These are phyloP conservation scores for Phytopythium chamaehyphon DNA, from an alignment of 352 stramenopile species.

Conservation along the genomic window DNA sequence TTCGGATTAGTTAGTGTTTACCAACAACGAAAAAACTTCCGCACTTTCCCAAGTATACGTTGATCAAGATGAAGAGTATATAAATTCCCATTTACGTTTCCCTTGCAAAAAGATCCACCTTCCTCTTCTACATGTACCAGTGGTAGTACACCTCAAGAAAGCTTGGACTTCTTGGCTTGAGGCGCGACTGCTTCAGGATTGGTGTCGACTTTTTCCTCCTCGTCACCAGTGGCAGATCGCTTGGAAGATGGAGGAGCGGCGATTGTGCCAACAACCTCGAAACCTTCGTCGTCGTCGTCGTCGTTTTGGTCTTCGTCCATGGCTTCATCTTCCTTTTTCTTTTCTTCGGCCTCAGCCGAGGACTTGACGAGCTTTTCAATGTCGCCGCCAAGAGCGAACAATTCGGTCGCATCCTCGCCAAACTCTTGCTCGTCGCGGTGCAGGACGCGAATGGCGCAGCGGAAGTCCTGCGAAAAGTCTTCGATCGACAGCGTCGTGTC, in stretches of 20 bases:
- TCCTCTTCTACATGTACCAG: no score
- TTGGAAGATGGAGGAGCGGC: conserved; percentile 15
- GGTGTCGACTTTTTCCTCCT: conserved; percentile 2
- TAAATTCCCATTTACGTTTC: no score
- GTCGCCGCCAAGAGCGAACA: conserved; percentile 76
- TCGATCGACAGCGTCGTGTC: conserved; percentile 92
- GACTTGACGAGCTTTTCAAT: conserved; percentile 40
- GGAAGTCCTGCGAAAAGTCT: conserved; percentile 95
- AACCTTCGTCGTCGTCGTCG: conserved; percentile 20
- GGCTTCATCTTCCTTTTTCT: conserved; percentile 27
- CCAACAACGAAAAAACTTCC: no score
- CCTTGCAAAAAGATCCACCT: no score
- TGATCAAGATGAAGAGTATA: no score
- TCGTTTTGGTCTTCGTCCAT: conserved; percentile 14
- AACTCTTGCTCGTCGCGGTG: conserved; percentile 63
- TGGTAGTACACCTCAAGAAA: no score
- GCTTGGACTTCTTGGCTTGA: conserved; percentile 23
- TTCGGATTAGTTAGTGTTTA: neutral
- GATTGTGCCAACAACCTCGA: conserved; percentile 18
- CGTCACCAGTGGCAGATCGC: conserved; percentile 7
- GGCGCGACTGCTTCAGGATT: no score
- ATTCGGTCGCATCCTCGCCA: conserved; percentile 58
- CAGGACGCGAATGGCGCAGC: conserved; percentile 77
- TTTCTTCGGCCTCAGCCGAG: conserved; percentile 28
- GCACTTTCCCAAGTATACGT: no score